Evolutionary conservation across 805 yeast species (phyloP).

Genomic region (Metschnikowia gruessii): DNA sequence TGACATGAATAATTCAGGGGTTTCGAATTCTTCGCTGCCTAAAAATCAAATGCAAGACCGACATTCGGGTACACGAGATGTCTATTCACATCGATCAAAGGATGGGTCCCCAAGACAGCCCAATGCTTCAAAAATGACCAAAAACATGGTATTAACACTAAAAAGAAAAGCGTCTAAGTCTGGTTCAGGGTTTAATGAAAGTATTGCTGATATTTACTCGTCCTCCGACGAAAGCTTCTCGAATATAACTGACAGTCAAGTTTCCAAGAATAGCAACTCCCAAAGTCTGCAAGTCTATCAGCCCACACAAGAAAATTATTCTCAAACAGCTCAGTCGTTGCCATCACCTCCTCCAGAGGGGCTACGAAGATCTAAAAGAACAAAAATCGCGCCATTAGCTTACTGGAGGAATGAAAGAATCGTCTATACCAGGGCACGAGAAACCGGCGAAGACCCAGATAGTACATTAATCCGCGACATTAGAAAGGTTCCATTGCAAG

Average conservation of each 20-base stretch:
- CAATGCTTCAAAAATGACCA: too few relatives aligned
- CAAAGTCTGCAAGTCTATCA: neutral
- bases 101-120: too few relatives aligned
- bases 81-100: too few relatives aligned
- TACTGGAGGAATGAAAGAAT: slow-evolving; percentile 83
- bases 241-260: neutral
- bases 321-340: slow-evolving; percentile 18
- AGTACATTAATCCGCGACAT: slow-evolving; percentile 35
- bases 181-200: neutral
- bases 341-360: slow-evolving; percentile 49
- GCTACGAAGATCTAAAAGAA: slow-evolving; percentile 62
- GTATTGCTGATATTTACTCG: neutral
- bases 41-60: neutral
- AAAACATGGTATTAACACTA: neutral
- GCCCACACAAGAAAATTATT: neutral
- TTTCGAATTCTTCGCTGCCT: neutral
- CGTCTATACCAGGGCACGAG: slow-evolving; percentile 46
- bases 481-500: slow-evolving; percentile 47
- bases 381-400: slow-evolving; percentile 67
- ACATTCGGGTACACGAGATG: neutral
- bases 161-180: neutral
- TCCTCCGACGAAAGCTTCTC: neutral
- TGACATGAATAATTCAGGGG: neutral
- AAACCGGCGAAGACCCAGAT: slow-evolving; percentile 42
- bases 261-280: neutral